Percentiles rank a stretch among this genome's conserved stretches.
Conservation (phyloP, 495 filamentous ascomycete species). For the Penicillium mononematosum region DNA sequence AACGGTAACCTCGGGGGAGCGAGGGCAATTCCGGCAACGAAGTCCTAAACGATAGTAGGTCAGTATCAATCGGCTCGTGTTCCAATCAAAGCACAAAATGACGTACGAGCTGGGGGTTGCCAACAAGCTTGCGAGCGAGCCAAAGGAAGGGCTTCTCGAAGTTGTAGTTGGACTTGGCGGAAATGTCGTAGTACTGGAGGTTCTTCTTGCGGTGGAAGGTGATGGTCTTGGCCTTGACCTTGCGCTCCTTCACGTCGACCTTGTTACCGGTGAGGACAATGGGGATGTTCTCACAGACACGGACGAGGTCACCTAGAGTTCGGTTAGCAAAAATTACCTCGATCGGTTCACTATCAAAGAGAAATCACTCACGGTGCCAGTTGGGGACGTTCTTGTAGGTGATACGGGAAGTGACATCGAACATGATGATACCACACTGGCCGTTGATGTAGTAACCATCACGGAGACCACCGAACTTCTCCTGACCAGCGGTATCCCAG, state of each 20-base stretch:
- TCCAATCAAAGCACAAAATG: not conserved
- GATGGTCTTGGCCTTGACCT: slow-evolving; percentile 99
- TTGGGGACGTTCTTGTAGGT: slow-evolving; percentile 99
- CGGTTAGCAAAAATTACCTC: slow-evolving; percentile 13
- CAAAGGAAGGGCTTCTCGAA: slow-evolving; percentile 99
- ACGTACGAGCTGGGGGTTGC: slow-evolving; percentile 84
- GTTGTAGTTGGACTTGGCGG: slow-evolving; percentile 99
- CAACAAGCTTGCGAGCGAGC: slow-evolving; percentile 97
- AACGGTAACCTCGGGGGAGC: slow-evolving; percentile 90
- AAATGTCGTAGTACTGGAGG: slow-evolving; percentile 99
- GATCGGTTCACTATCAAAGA: not conserved
- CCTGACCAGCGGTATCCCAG: slow-evolving; percentile 99
- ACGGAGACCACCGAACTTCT: slow-evolving; percentile 99
- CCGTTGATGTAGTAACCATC: slow-evolving; percentile 99
- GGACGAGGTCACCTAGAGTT: slow-evolving; percentile 87
- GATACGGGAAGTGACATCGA: slow-evolving; percentile 99
- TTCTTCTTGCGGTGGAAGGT: slow-evolving; percentile 99
- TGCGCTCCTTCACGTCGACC: slow-evolving; percentile 99
- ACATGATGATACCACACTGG: slow-evolving; percentile 99
- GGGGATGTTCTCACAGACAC: slow-evolving; percentile 99
- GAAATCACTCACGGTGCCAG: slow-evolving; percentile 91
- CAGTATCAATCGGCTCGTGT: slow-evolving; percentile 11
- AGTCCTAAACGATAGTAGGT: slow-evolving; percentile 63
- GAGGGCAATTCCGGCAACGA: slow-evolving; percentile 91
- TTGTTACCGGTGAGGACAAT: slow-evolving; percentile 99